Evolutionary conservation across 192 early-diverging fungal genomes (phyloP).

Genomic region (Coemansia sp.): DNA sequence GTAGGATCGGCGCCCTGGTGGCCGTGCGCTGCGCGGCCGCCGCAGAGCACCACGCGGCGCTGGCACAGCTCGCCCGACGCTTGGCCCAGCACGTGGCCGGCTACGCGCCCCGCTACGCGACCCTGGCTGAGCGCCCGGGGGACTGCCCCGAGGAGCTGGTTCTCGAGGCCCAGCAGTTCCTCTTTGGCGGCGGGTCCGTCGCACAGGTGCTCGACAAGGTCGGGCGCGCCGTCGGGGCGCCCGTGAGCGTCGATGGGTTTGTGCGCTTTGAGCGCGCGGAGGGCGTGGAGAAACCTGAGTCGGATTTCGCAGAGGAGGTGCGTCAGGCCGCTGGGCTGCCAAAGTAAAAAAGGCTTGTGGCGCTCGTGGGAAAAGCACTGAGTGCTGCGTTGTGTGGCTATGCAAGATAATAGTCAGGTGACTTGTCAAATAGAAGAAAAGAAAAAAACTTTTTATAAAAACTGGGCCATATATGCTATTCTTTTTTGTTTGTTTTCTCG

Average conservation of each 20-base stretch:
- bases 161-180: slow-evolving; percentile 67
- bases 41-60: slow-evolving; percentile 16
- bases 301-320: slow-evolving; percentile 83
- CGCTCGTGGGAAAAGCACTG: no score
- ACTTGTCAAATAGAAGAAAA: no score
- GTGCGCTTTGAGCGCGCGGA: slow-evolving; percentile 81
- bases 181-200: slow-evolving; percentile 71
- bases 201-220: slow-evolving; percentile 58
- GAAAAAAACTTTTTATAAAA: no score
- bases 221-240: slow-evolving; percentile 44
- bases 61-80: slow-evolving; percentile 63
- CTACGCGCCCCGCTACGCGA: slow-evolving; percentile 62
- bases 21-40: slow-evolving; percentile 42
- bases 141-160: slow-evolving; percentile 39
- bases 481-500: no score
- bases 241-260: slow-evolving; percentile 66
- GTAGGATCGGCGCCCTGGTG: slow-evolving; percentile 79
- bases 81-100: slow-evolving; percentile 88
- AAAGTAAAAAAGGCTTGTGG: no score
- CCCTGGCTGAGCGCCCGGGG: slow-evolving; percentile 35
- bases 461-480: no score
- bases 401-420: no score
- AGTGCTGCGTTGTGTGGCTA: no score
- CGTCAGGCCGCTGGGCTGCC: slow-evolving; percentile 38
- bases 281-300: slow-evolving; percentile 72